Evolutionary conservation across 2,329 filamentous ascomycete genomes (phyloP).

Genomic region (Ilyonectria sp.): DNA sequence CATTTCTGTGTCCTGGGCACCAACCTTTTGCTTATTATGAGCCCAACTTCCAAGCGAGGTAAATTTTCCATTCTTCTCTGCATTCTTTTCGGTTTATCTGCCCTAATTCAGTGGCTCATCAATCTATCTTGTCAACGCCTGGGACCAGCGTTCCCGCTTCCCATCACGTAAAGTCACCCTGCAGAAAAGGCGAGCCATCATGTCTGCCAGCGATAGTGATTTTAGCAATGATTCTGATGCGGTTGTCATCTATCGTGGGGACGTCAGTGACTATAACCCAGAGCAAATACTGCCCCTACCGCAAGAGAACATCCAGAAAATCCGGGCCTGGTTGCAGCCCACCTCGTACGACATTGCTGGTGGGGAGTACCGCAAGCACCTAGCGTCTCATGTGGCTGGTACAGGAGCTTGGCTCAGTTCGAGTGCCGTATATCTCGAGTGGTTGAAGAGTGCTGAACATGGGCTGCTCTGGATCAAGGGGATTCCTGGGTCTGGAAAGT

Average conservation of each 20-base stretch:
- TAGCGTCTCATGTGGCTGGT: slow-evolving; percentile 30
- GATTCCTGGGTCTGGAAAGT: slow-evolving; percentile 58
- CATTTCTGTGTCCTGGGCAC: background rate
- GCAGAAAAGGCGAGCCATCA: background rate
- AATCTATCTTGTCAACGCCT: too few species aligned
- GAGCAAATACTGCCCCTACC: slow-evolving; percentile 51
- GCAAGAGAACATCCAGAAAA: slow-evolving; percentile 42
- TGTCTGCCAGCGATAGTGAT: slow-evolving; percentile 3
- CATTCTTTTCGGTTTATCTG: too few species aligned
- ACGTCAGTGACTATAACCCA: slow-evolving; percentile 52
- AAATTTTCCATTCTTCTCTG: too few species aligned
- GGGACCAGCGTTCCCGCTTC: too few species aligned
- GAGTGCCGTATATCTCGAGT: slow-evolving; percentile 26
- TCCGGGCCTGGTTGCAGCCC: slow-evolving; percentile 37
- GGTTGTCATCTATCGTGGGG: slow-evolving; percentile 46
- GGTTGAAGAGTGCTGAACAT: slow-evolving; percentile 25
- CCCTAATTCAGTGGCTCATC: too few species aligned
- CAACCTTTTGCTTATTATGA: background rate
- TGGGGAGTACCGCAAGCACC: slow-evolving; percentile 40
- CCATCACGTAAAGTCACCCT: background rate
- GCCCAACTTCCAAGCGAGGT: background rate
- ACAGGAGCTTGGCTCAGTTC: slow-evolving; percentile 36
- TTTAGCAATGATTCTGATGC: slow-evolving; percentile 37
- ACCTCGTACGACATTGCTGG: slow-evolving; percentile 37
- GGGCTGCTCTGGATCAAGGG: slow-evolving; percentile 46